Evolutionary conservation across 116 monocot species (phyloP).

Genomic region (Posidonia oceanica): DNA sequence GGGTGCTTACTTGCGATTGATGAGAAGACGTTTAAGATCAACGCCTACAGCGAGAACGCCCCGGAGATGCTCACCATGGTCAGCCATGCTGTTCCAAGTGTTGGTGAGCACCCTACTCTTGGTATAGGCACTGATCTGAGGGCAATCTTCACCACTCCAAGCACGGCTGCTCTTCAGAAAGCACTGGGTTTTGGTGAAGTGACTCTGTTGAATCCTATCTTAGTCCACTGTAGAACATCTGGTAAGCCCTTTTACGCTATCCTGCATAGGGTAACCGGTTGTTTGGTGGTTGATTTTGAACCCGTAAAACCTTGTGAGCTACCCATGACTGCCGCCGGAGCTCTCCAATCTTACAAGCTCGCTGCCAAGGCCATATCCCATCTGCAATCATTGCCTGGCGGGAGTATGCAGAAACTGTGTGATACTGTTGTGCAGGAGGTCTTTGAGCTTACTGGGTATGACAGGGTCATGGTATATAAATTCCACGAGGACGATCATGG

Average conservation of each 20-base stretch:
- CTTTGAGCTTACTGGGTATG: conserved; percentile 78
- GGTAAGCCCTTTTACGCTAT: conserved; percentile 93
- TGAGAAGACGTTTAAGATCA: conserved; percentile 38
- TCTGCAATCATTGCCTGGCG: conserved; percentile 71
- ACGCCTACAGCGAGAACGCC: conserved; percentile 81
- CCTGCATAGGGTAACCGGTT: conserved; percentile 56
- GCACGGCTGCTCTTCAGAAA: conserved; percentile 62
- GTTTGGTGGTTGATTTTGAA: conserved; percentile 69
- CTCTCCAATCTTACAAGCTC: conserved; percentile 83
- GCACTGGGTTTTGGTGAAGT: conserved; percentile 65
- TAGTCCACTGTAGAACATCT: conserved; percentile 68
- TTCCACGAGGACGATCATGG: conserved; percentile 97
- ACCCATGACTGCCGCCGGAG: conserved; percentile 73
- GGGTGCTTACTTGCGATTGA: conserved; percentile 75
- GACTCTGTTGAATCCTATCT: conserved; percentile 76
- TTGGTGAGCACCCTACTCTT: conserved; percentile 56
- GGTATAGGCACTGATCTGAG: conserved; percentile 60
- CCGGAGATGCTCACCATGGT: conserved; percentile 81
- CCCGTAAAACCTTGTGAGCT: conserved; percentile 87
- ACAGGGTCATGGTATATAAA: conserved; percentile 84
- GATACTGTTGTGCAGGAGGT: conserved; percentile 78
- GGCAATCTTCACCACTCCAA: conserved; percentile 46
- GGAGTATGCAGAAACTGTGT: conserved; percentile 67
- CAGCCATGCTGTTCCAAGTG: conserved; percentile 75
- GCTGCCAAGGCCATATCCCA: conserved; percentile 86